These are phyloP conservation scores for Chrysanthemum lavandulifolium DNA, from an alignment of 129 eudicot species.

Conservation along the genomic window DNA sequence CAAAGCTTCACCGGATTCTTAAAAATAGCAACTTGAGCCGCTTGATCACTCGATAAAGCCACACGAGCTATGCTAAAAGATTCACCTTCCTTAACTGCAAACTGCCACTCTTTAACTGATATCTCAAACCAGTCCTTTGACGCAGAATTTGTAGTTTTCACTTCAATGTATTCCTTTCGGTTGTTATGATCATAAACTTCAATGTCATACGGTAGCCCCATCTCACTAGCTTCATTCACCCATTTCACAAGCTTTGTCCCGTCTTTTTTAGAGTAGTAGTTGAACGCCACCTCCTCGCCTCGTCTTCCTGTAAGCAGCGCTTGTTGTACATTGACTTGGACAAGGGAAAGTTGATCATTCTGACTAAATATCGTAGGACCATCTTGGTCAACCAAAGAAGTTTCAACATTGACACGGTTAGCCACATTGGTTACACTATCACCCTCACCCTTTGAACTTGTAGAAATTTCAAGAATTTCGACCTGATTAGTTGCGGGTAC, in stretches of 20 bases:
- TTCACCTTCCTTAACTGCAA: conserved; percentile 82
- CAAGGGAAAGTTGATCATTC: conserved; percentile 36
- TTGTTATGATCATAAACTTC: conserved; percentile 41
- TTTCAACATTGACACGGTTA: conserved; percentile 13
- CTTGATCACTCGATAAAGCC: conserved; percentile 40
- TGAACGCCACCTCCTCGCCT: conserved; percentile 74
- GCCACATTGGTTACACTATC: conserved; percentile 7
- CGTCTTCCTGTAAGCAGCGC: conserved; percentile 58
- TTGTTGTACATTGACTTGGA: conserved; percentile 37
- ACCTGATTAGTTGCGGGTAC: neutral
- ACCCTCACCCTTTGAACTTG: conserved; percentile 12
- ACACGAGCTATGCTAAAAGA: conserved; percentile 74
- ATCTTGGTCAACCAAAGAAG: conserved; percentile 30
- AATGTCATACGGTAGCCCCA: conserved; percentile 84
- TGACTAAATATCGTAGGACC: conserved; percentile 20
- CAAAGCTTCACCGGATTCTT: conserved; percentile 72
- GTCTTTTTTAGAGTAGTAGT: conserved; percentile 39
- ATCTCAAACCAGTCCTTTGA: conserved; percentile 75
- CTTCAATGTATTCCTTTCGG: conserved; percentile 68
- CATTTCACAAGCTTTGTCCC: conserved; percentile 51
- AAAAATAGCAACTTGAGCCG: conserved; percentile 46
- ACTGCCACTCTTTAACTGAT: conserved; percentile 84
- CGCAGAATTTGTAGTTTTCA: conserved; percentile 68
- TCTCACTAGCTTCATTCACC: conserved; percentile 73
- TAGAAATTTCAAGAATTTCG: neutral